Evolutionary conservation across 23 red algal species (phyloP).

Genomic region (Gracilaria vermiculophylla): DNA sequence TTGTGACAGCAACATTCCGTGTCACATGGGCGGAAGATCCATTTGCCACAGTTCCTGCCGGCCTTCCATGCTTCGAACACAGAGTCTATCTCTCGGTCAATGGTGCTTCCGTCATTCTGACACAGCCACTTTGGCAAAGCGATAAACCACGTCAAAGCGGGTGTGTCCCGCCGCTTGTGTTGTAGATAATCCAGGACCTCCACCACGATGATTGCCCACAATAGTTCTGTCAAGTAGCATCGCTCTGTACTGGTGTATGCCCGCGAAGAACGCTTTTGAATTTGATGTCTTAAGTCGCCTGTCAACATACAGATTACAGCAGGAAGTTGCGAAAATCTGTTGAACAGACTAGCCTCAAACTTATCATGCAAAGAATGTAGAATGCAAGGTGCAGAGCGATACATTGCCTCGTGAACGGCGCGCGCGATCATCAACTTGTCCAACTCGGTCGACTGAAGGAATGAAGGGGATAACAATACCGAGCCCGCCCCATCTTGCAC

Average conservation of each 20-base stretch:
- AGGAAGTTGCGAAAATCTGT: conserved; percentile 22
- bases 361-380: conserved; percentile 13
- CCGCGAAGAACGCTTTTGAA: conserved; percentile 22
- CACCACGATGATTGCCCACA: conserved; percentile 36
- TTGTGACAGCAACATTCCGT: conserved; percentile 45
- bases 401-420: conserved; percentile 29
- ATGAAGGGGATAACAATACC: conserved; percentile 12
- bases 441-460: conserved; percentile 19
- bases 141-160: conserved; percentile 25
- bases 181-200: conserved; percentile 42
- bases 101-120: conserved; percentile 17
- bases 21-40: conserved; percentile 26
- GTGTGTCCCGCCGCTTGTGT: conserved; percentile 28
- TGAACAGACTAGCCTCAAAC: conserved; percentile 11
- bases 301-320: conserved; percentile 38
- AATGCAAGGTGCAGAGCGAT: conserved; percentile 30
- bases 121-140: conserved; percentile 39
- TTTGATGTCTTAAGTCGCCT: conserved; percentile 16
- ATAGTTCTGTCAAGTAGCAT: conserved; percentile 35
- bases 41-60: conserved; percentile 18
- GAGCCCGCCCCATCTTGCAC: conserved; percentile 32
- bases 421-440: conserved; percentile 34
- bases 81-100: conserved; percentile 24
- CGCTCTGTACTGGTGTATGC: background rate
- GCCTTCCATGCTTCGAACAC: conserved; percentile 44